phyloP scores from a whole-genome alignment of 139 green algal genomes.

The Chlorella sorokiniana region DNA sequence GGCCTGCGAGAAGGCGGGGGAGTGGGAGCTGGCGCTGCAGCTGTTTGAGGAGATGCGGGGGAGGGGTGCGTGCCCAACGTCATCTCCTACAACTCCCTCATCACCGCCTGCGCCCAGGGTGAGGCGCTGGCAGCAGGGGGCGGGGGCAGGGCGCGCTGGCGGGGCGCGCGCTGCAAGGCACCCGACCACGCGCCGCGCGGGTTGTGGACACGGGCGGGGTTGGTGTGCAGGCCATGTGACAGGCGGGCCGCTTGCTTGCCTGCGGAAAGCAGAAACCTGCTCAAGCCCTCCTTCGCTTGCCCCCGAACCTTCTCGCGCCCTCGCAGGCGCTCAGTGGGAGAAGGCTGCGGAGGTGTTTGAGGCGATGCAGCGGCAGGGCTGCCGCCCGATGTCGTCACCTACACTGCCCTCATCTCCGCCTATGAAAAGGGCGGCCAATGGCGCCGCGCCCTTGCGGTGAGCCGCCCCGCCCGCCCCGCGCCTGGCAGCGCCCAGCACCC shows the following conservation, averaged over 20 bases:
- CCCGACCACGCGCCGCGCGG: too few relatives aligned
- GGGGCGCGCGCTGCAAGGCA: too few relatives aligned
- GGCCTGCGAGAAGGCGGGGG: slow-evolving; percentile 61
- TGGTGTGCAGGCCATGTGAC: too few relatives aligned
- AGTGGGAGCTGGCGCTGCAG: slow-evolving; percentile 42
- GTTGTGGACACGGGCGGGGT: too few relatives aligned
- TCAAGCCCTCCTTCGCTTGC: neutral
- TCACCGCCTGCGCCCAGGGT: slow-evolving; percentile 43
- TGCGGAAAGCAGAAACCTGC: too few relatives aligned
- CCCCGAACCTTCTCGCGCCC: neutral
- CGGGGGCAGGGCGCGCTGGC: too few relatives aligned
- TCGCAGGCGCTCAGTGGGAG: slow-evolving; percentile 67
- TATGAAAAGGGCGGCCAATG: slow-evolving; percentile 43
- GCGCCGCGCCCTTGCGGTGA: slow-evolving; percentile 30
- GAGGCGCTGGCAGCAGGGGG: slow-evolving; percentile 13
- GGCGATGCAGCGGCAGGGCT: slow-evolving; percentile 76
- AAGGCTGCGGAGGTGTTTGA: slow-evolving; percentile 81
- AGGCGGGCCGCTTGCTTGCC: too few relatives aligned
- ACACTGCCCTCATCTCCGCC: slow-evolving; percentile 73
- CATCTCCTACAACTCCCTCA: slow-evolving; percentile 47
- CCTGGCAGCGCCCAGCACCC: too few relatives aligned
- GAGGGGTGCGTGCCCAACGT: slow-evolving; percentile 48
- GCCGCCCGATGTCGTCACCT: slow-evolving; percentile 83
- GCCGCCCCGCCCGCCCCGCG: too few relatives aligned
- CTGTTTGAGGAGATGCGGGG: slow-evolving; percentile 49